These are phyloP conservation scores for Calonectria multiphialidica DNA, from an alignment of 2,329 filamentous ascomycete genomes.

Conservation along the genomic window DNA sequence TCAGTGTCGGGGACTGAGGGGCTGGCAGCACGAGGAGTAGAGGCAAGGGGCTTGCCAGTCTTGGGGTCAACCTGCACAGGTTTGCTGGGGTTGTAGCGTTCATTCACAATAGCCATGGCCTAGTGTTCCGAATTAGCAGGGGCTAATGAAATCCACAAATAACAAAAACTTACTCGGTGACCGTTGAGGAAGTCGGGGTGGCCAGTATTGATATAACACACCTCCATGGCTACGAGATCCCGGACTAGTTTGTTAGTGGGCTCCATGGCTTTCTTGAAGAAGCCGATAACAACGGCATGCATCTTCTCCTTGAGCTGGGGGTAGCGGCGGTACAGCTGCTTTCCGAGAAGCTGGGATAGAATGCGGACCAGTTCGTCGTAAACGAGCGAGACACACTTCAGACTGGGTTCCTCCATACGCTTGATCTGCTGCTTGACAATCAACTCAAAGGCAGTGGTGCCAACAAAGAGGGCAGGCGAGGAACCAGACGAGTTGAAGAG, in stretches of 20 bases:
- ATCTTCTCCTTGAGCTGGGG: constrained; percentile 97
- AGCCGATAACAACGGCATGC: constrained; percentile 89
- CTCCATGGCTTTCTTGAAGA: constrained; percentile 99
- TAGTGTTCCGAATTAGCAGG: constrained; percentile 46
- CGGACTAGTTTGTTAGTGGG: constrained; percentile 97
- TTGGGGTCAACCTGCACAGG: constrained; percentile 98
- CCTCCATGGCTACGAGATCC: constrained; percentile 94
- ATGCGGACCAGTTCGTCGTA: constrained; percentile 98
- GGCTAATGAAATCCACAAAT: neutral
- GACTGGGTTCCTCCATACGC: constrained; percentile 92
- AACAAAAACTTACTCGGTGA: constrained; percentile 75
- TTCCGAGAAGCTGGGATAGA: constrained; percentile 87
- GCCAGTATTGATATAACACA: constrained; percentile 98
- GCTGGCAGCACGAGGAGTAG: constrained; percentile 79
- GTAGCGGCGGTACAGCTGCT: constrained; percentile 92
- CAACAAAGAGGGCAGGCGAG: constrained; percentile 95
- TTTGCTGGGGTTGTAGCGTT: constrained; percentile 84
- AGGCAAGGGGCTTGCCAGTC: constrained; percentile 90
- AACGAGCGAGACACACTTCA: constrained; percentile 97
- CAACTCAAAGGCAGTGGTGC: constrained; percentile 97
- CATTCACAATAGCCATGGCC: constrained; percentile 98
- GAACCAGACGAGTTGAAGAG: constrained; percentile 99
- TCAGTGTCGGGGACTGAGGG: constrained; percentile 72
- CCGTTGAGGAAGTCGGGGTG: constrained; percentile 98
- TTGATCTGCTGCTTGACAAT: constrained; percentile 99